Base-by-base conservation (phyloP, 345 rosid genomes). In the Gossypium rotundifolium region DNA sequence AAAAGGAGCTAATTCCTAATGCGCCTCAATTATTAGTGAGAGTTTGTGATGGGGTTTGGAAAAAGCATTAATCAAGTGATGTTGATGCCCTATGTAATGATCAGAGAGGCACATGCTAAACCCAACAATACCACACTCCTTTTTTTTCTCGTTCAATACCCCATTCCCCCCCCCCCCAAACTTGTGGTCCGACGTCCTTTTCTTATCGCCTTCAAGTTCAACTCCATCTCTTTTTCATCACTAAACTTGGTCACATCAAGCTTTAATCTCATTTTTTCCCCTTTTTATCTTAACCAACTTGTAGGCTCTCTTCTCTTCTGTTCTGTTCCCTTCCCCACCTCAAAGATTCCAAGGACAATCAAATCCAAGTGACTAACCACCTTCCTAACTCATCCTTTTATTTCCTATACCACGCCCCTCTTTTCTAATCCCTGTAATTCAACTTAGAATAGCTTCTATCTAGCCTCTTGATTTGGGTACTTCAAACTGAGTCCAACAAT, bases 51-150 rank as follows among this genome's bases (percentile, higher is more conserved):
- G 79, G 65, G 78, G 53, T 77, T 67, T 71, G 40, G 18, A 60
- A 72, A 81, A 84, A 76, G 79, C 53, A 82, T 58, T 82, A 81
- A 79, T 84, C 77, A 81, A 66, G 57, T 83, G 89, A 84, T 64
- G 84, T 74, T 79, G 87, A 88, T 78, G 79, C 80, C 51, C 70
- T 65, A 66, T 72, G 87, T 77, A 71, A 72, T 80, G 83, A 81
- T 81, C 88, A 84, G 85, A 80, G 85, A 79, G 76, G 88, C 88
- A 88, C 89, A 86, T 86, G 91, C 85, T 73, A 70, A 68, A 74
- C 77, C 84, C 83, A 75, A 76, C 84, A 75, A 77, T 70, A 79
- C 69, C 79, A 78, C 75, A 40, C 44, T 61, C 74, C 73, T 45
- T 65, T 70, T 29, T 71, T 20, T 9, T 40, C 8, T 5, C 62